Evolutionary conservation across 2,329 filamentous ascomycete species (phyloP).

Genomic region (Teratosphaeria pseudoeucalypti): DNA sequence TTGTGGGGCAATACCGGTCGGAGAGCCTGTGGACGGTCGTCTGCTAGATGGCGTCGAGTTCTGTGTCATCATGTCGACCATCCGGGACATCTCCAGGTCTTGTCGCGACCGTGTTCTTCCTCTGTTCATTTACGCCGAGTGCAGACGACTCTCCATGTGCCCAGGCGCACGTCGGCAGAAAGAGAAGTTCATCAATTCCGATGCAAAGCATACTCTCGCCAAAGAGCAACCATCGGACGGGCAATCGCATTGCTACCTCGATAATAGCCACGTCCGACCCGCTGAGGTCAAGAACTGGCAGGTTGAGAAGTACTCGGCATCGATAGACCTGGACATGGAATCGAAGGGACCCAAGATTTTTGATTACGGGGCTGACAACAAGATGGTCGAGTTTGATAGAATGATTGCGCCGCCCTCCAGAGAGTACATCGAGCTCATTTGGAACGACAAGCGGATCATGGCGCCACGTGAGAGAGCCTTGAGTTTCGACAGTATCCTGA

Average conservation of each 20-base stretch:
- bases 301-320: slow-evolving; percentile 19
- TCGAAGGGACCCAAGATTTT: slow-evolving; percentile 26
- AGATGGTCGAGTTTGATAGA: slow-evolving; percentile 23
- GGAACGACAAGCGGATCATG: slow-evolving; percentile 25
- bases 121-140: slow-evolving; percentile 25
- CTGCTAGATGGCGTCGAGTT: slow-evolving; percentile 31
- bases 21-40: slow-evolving; percentile 23
- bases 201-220: slow-evolving; percentile 10
- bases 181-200: slow-evolving; percentile 12
- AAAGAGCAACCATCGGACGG: slow-evolving; percentile 12
- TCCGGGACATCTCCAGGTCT: slow-evolving; percentile 24
- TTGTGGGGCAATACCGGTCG: slow-evolving; percentile 27
- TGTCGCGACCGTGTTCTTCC: slow-evolving; percentile 19
- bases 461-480: slow-evolving; percentile 22
- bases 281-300: slow-evolving; percentile 25
- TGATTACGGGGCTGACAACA: slow-evolving; percentile 21
- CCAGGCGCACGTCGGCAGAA: background rate
- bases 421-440: slow-evolving; percentile 29
- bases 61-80: slow-evolving; percentile 29
- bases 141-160: slow-evolving; percentile 2
- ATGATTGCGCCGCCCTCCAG: slow-evolving; percentile 20
- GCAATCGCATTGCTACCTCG: slow-evolving; percentile 21
- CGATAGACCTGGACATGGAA: slow-evolving; percentile 25
- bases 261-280: slow-evolving; percentile 19
- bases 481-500: slow-evolving; percentile 20